Conservation (phyloP, 2,329 filamentous ascomycete genomes). For the Westerdykella aurantiaca region DNA sequence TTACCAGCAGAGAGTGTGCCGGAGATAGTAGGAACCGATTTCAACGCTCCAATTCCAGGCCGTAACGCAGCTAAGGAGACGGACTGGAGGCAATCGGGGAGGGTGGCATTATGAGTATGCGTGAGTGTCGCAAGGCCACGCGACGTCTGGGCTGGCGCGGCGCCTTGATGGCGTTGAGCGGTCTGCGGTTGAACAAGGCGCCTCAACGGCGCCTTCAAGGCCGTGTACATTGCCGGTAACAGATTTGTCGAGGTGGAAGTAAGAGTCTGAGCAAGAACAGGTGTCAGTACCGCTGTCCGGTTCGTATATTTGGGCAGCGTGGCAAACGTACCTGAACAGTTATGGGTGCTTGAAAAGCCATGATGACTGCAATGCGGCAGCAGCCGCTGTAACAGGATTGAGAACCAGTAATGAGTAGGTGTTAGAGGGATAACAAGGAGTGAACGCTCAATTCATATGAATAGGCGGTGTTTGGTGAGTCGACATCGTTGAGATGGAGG, state of each 20-base stretch:
- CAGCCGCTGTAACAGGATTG: constrained; percentile 19
- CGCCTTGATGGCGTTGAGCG: constrained; percentile 14
- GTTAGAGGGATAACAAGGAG: not conserved
- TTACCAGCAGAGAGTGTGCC: constrained; percentile 18
- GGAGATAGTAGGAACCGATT: constrained; percentile 10
- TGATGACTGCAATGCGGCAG: constrained; percentile 33
- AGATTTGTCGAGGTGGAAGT: constrained; percentile 35
- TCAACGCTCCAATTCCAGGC: constrained; percentile 8
- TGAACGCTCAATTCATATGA: not conserved
- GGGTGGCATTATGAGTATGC: constrained; percentile 6
- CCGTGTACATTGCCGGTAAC: constrained; percentile 37
- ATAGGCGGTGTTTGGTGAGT: no score
- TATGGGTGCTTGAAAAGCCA: constrained; percentile 49
- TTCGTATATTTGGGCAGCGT: constrained; percentile 18
- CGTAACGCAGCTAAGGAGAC: constrained; percentile 18
- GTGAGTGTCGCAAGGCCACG: constrained; percentile 3
- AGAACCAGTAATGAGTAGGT: not conserved
- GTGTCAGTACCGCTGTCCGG: constrained; percentile 14
- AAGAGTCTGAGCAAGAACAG: constrained; percentile 38
- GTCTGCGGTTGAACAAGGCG: constrained; percentile 18
- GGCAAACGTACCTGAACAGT: constrained; percentile 43
- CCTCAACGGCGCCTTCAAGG: constrained; percentile 34
- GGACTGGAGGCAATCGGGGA: constrained; percentile 22
- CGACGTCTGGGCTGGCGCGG: constrained; percentile 5
- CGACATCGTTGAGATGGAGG: no score